Base-by-base conservation (phyloP, 176 grass and related monocot genomes). In the Elaeis guineensis region DNA sequence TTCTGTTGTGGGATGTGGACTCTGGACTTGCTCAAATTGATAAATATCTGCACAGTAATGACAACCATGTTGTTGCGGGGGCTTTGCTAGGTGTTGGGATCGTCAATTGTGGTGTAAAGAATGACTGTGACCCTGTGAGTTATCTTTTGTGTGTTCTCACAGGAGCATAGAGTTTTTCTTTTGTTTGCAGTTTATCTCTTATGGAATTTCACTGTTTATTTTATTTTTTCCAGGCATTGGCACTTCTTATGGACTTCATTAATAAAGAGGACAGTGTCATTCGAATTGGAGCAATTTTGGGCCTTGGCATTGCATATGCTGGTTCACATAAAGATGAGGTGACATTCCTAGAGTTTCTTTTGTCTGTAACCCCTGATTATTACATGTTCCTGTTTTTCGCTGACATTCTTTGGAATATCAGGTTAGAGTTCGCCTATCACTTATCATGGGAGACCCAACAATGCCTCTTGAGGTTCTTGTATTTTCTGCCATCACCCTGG, bases 291-390 rank as follows among this genome's bases (percentile, higher is more conserved):
- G 84, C 93, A 35, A 98, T 98, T 55, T 84, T 98, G 54, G 93
- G 93, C 50, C 88, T 98, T 61, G 93, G 93, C 57, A 89, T 98
- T 76, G 82, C 93, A 76, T 98, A 98, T 76, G 84, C 88, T 35
- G 93, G 93, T 72, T 89, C 93, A 39, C 84, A 86, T 53, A 92
- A 92, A 76, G 93, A 98, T 23, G 87, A 98, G 81, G 92, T 97
- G 50, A 56, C 28, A 49, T 16, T 54, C 21, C 7, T 18, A 17
- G 55, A 74, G 20, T 50, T 3, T 61, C 52, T 64, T 53, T 39
- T 52, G 6, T 26, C 3, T 49, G 57, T 49, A 54, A 50, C 18
- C 7, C 18, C 62, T 54, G 12, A 6, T 49, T 25, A 55, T 28
- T 51, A 14, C 2, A 12, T 44, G 8, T 44, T 44, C 52, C 8